Conservation (phyloP, 805 yeast species). For the Metschnikowia anglica region DNA sequence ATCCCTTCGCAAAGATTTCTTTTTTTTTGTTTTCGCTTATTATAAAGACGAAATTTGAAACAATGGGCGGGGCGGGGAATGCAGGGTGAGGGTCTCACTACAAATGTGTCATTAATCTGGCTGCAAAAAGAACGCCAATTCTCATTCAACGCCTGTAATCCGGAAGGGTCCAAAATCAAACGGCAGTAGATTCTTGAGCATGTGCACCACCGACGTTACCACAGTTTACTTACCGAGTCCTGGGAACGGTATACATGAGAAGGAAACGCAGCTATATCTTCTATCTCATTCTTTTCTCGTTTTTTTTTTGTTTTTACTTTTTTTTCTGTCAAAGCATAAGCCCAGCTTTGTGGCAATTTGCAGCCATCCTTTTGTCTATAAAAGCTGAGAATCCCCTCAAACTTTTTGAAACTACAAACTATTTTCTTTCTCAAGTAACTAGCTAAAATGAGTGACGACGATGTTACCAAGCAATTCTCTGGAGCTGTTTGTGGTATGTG, state of each 20-base stretch:
- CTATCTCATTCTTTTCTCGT: background rate
- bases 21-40: background rate
- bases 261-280: background rate
- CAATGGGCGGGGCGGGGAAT: background rate
- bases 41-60: background rate
- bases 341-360: slow-evolving; percentile 8
- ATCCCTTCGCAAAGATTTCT: background rate
- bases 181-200: background rate
- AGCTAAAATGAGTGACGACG: slow-evolving; percentile 14
- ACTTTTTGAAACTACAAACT: background rate
- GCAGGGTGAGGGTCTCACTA: background rate
- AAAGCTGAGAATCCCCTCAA: slow-evolving; percentile 3
- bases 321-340: background rate
- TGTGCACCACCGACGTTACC: background rate
- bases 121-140: slow-evolving; percentile 1
- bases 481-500: slow-evolving; percentile 11
- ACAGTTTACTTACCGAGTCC: background rate
- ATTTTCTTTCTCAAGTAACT: slow-evolving; percentile 6
- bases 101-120: slow-evolving; percentile 3
- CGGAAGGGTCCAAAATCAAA: background rate
- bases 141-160: background rate
- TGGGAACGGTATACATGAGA: background rate
- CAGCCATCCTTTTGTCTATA: slow-evolving; percentile 6
- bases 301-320: background rate
- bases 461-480: slow-evolving; percentile 9